Evolutionary conservation across 768 basidiomycete species (phyloP).

Genomic region (Boletellus emodensis): DNA sequence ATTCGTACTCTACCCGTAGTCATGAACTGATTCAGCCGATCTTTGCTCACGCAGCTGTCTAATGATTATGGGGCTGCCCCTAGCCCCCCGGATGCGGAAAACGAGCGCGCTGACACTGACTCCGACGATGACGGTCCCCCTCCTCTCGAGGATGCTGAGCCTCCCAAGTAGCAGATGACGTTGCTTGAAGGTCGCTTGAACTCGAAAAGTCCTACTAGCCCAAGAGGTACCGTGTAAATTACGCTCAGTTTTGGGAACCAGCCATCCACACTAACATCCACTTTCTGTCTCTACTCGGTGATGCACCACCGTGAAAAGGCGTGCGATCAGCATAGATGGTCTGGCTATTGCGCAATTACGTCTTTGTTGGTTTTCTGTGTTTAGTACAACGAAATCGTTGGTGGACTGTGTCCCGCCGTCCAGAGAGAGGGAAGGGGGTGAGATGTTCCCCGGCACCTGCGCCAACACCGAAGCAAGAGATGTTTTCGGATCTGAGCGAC

Average conservation of each 20-base stretch:
- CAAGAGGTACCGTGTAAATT: slow-evolving; percentile 16
- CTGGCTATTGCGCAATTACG: too few relatives aligned
- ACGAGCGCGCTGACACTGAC: slow-evolving; percentile 31
- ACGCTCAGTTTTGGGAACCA: slow-evolving; percentile 2
- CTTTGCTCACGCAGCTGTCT: slow-evolving; percentile 30
- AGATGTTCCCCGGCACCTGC: too few relatives aligned
- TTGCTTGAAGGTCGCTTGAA: background rate
- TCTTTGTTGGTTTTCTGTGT: too few relatives aligned
- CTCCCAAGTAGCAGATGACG: slow-evolving; percentile 10
- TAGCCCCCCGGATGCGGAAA: background rate
- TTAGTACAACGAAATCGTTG: too few relatives aligned
- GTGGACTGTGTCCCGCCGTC: too few relatives aligned
- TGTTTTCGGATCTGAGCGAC: too few relatives aligned
- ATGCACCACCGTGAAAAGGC: too few relatives aligned
- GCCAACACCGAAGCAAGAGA: too few relatives aligned
- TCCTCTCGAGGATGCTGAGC: slow-evolving; percentile 69
- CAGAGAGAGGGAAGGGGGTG: too few relatives aligned
- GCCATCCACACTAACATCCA: too few relatives aligned
- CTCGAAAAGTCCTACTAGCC: background rate
- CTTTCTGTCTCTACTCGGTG: too few relatives aligned
- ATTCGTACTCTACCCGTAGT: slow-evolving; percentile 2
- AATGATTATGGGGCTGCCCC: background rate
- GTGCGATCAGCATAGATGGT: too few relatives aligned
- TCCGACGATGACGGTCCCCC: slow-evolving; percentile 65
- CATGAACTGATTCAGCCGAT: slow-evolving; percentile 5